These are phyloP conservation scores for Coemansia sp. DNA, from an alignment of 192 early-diverging fungal species.

Conservation along the genomic window DNA sequence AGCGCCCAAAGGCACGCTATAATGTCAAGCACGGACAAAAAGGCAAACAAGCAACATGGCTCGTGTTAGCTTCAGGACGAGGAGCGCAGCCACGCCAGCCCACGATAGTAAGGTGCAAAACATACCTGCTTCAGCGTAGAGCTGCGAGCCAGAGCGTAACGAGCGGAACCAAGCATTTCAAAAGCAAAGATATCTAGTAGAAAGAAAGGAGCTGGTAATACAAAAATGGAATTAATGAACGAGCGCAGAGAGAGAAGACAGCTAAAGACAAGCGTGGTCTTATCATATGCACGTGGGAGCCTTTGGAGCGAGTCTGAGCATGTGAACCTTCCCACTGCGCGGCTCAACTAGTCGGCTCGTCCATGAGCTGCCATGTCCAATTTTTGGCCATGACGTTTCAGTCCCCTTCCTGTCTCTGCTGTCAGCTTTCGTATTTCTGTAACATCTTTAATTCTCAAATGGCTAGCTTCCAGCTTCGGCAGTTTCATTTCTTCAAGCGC, in stretches of 20 bases:
- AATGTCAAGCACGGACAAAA: not conserved
- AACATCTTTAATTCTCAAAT: constrained; percentile 12
- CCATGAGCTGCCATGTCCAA: not conserved
- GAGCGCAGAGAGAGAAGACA: not conserved
- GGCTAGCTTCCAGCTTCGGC: constrained; percentile 50
- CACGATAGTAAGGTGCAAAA: not conserved
- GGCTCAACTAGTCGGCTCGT: not conserved
- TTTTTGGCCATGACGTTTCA: not conserved
- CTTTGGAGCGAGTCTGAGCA: not conserved
- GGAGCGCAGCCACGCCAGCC: not conserved
- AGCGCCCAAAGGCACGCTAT: constrained; percentile 10
- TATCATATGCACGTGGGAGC: constrained; percentile 8
- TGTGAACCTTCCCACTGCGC: not conserved
- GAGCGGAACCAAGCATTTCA: constrained; percentile 26
- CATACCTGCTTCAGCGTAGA: constrained; percentile 10
- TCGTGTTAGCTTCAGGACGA: not conserved
- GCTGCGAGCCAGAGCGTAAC: constrained; percentile 11
- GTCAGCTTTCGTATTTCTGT: not conserved
- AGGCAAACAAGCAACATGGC: not conserved
- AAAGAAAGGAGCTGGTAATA: not conserved
- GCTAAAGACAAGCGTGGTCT: not conserved
- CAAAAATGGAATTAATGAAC: not conserved
- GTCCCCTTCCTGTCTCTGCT: not conserved
- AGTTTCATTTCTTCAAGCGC: constrained; percentile 56
- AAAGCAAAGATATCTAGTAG: not conserved